Evolutionary conservation across 2,329 filamentous ascomycete genomes (phyloP), one percentile per base, ranked within the genome.

Genomic region (Simplicillium sp.): DNA sequence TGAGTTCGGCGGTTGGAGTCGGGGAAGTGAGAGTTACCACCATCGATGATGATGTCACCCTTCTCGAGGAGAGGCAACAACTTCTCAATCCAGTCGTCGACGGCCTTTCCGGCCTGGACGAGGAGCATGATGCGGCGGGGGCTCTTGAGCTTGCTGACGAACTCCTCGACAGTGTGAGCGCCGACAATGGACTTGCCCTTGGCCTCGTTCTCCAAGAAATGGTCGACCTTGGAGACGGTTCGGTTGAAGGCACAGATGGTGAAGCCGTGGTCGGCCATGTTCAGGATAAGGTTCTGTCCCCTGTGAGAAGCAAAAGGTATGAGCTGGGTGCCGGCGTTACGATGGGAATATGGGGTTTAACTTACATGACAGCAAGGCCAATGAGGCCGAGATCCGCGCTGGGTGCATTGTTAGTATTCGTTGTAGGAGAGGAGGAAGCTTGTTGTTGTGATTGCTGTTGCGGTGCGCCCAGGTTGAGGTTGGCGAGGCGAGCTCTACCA

Each of bases 41-140:
- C 92, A 62, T 98, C 92, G 59, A 98, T 97, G 76, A 98, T 94
- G 78, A 98, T 96, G 66, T 98, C 92, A 53, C 87, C 89, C 59
- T 77, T 63, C 64, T 88, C 82, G 50, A 90, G 73, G 61, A 85
- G 80, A 51, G 84, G 87, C 47, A 97, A 76, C 52, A 98, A 83
- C 55, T 82, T 82, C 78, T 96, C 88, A 60, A 98, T 97, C 83
- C 95, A 97, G 75, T 95, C 87, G 66, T 98, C 92, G 54, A 98
- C 92, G 49, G 92, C 84, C 76, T 92, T 86, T 61, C 92, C 92
- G 57, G 92, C 92, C 84, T 96, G 94, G 71, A 98, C 92, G 54
- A 98, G 84, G 60, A 98, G 80, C 92, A 98, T 98, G 69, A 98
- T 80, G 59, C 89, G 85, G 58, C 92, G 87, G 60, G 92, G 92